Percentiles rank a stretch among this genome's conserved stretches.
phyloP scores from a whole-genome alignment of 768 basidiomycete species.

The Daedalea quercina region DNA sequence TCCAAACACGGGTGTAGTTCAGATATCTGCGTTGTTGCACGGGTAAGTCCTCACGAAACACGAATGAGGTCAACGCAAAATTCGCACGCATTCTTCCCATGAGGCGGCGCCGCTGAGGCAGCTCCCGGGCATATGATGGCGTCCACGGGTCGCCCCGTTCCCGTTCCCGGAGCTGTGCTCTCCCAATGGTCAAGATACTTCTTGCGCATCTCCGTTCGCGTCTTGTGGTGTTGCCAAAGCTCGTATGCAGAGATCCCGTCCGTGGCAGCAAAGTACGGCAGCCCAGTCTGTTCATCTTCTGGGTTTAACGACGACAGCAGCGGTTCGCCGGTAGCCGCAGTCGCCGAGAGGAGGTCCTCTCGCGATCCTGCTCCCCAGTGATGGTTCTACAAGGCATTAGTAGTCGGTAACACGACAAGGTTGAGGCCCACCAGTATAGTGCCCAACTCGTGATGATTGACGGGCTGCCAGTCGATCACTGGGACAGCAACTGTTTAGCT shows the following conservation, averaged over 20 bases:
- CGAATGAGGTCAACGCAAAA: conserved; percentile 22
- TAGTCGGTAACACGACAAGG: background rate
- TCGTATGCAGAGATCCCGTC: conserved; percentile 43
- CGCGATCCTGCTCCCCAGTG: conserved; percentile 18
- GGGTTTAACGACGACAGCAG: conserved; percentile 17
- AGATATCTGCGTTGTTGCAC: background rate
- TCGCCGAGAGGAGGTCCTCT: conserved; percentile 13
- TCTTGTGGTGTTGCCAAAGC: conserved; percentile 64
- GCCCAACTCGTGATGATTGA: conserved; percentile 43
- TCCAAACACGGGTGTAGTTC: conserved; percentile 58
- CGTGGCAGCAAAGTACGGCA: conserved; percentile 22
- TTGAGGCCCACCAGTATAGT: conserved; percentile 31
- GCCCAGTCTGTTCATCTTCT: conserved; percentile 6
- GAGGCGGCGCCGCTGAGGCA: conserved; percentile 54
- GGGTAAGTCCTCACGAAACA: background rate
- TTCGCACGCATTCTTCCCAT: conserved; percentile 50
- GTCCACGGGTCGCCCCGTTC: conserved; percentile 69
- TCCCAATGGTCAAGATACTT: conserved; percentile 62
- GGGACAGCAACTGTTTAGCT: too few species aligned
- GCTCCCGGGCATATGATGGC: conserved; percentile 67
- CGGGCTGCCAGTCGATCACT: conserved; percentile 65
- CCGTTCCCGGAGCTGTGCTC: conserved; percentile 40
- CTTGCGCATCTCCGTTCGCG: conserved; percentile 41
- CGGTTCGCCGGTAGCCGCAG: conserved; percentile 17
- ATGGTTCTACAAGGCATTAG: conserved; percentile 6